phyloP scores from a whole-genome alignment of 2,329 filamentous ascomycete genomes.

The Pseudogymnoascus verrucosus region DNA sequence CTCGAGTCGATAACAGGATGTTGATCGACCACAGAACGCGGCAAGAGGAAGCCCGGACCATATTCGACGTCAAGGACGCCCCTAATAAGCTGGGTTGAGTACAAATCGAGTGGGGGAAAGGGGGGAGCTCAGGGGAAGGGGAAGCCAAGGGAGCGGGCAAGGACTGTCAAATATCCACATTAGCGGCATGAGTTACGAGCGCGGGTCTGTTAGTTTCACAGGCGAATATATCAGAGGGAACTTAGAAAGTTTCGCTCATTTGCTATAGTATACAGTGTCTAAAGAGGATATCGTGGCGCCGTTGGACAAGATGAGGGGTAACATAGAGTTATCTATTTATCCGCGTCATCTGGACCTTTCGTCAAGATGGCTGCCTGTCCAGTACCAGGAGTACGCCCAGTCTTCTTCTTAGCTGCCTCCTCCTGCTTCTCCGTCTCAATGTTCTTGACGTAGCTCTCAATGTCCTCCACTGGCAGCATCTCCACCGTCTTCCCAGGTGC shows the following conservation, averaged over 20 bases:
- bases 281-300: slow-evolving; percentile 13
- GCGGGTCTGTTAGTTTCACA: slow-evolving; percentile 12
- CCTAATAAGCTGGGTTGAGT: slow-evolving; percentile 67
- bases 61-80: slow-evolving; percentile 69
- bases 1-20: slow-evolving; percentile 79
- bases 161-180: slow-evolving; percentile 10
- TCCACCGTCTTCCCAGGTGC: slow-evolving; percentile 84
- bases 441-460: slow-evolving; percentile 95
- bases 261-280: slow-evolving; percentile 29
- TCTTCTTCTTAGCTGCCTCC: slow-evolving; percentile 87
- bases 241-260: slow-evolving; percentile 21
- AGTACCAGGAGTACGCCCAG: slow-evolving; percentile 61
- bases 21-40: slow-evolving; percentile 78
- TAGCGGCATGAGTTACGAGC: slow-evolving; percentile 4
- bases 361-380: slow-evolving; percentile 69
- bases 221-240: slow-evolving; percentile 11
- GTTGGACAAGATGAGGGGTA: slow-evolving; percentile 1
- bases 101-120: not conserved
- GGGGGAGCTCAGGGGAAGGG: not conserved
- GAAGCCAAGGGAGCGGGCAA: slow-evolving; percentile 17
- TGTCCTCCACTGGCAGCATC: slow-evolving; percentile 91
- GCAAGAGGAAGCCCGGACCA: slow-evolving; percentile 50
- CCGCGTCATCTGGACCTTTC: slow-evolving; percentile 39
- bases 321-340: slow-evolving; percentile 16
- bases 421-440: slow-evolving; percentile 99